Base-by-base conservation (phyloP, 495 filamentous ascomycete species). In the Amorphotheca resinae region DNA sequence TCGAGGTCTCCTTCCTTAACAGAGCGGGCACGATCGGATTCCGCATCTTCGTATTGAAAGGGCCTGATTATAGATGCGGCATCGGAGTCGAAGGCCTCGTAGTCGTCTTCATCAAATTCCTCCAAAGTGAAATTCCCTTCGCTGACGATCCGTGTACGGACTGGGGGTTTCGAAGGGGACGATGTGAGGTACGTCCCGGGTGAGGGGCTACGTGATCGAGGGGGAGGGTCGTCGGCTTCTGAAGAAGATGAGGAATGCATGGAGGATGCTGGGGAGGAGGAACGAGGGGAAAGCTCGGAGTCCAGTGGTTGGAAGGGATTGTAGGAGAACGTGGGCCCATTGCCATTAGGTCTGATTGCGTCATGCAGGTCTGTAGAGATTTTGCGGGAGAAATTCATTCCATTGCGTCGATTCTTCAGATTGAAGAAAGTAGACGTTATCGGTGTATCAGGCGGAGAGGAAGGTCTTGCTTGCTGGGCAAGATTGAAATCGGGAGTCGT, bases 401-500 rank as follows among this genome's bases (percentile, higher is more conserved):
- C 50, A 32, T 51, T 31, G 6, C 50, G 43, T 8, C 50, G 36
- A 26, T 41, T 51, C 23, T 48, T 50, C 25, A 35, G 34, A 4
- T 5, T 33, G 22, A 42, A 32, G n/a, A 33, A 42, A 11, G 40
- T 34, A 15, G 50, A 11, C 16, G 59, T 63, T 32, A 62, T 67
- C 21, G 70, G 70, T 11, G 68, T 74, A 56, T 68, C 55, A 46
- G 70, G 70, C 50, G 70, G 70, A 46, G 70, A 74, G 21, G 69
- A 66, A 35, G 70, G 69, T 48, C 60, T 63, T 55, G 64, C 59
- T 52, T 58, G 60, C 44, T 62, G 66, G 48, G 63, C 57, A 43
- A 66, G 59, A 23, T 49, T 48, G 38, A 50, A 53, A 37, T 64
- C 65, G 42, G 68, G 63, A 31, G 67, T 68, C 37, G 64, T 52